phyloP scores from a whole-genome alignment of 2,329 filamentous ascomycete species.

The Sordariomycetes sp. region DNA sequence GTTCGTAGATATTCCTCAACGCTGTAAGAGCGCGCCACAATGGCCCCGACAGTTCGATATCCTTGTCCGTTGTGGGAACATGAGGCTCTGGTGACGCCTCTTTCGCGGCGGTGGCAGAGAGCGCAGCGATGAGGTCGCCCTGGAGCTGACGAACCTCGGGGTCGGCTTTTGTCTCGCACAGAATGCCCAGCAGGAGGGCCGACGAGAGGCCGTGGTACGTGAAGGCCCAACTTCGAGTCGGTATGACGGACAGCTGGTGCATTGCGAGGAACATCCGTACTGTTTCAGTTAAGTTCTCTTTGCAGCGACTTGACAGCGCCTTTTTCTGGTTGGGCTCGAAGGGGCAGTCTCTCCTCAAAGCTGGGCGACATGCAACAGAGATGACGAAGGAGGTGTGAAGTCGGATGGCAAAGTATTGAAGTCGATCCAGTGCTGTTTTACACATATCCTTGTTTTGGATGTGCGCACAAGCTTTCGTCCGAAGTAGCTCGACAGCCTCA shows the following conservation, averaged over 20 bases:
- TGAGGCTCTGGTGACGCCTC: conserved; percentile 45
- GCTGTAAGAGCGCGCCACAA: conserved; percentile 52
- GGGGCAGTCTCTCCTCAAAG: conserved; percentile 44
- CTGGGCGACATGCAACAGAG: conserved; percentile 55
- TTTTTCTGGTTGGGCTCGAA: conserved; percentile 44
- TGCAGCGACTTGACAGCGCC: conserved; percentile 48
- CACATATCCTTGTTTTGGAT: conserved; percentile 53
- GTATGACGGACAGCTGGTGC: conserved; percentile 59
- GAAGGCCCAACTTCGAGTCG: conserved; percentile 59
- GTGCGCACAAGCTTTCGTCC: conserved; percentile 36
- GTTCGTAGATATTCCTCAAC: conserved; percentile 57
- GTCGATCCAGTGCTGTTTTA: conserved; percentile 52
- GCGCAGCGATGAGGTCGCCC: conserved; percentile 52
- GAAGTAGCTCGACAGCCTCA: conserved; percentile 41
- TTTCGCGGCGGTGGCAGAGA: conserved; percentile 56
- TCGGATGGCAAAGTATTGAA: conserved; percentile 56
- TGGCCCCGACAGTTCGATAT: conserved; percentile 54
- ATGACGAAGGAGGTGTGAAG: conserved; percentile 58
- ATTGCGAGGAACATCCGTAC: conserved; percentile 61
- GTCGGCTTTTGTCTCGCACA: conserved; percentile 54
- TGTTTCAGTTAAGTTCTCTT: conserved; percentile 53
- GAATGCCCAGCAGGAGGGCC: conserved; percentile 52
- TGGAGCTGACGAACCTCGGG: conserved; percentile 55
- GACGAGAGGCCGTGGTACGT: conserved; percentile 60
- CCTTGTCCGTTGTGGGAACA: conserved; percentile 45